Evolutionary conservation across 306 rosid species (phyloP).

Genomic region (Vigna mungo): DNA sequence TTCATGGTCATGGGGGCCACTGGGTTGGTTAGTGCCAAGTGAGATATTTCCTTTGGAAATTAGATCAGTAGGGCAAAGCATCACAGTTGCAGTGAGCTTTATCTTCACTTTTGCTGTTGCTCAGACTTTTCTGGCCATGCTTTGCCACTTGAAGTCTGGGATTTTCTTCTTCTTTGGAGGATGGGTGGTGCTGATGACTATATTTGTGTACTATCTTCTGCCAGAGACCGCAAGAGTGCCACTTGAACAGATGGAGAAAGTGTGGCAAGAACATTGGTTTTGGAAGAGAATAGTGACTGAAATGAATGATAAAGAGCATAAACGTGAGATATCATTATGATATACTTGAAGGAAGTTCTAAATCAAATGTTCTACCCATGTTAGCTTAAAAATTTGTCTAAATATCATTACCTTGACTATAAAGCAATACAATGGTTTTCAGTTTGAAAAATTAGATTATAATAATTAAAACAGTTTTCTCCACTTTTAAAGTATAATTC

Average conservation of each 20-base stretch:
- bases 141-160: constrained; percentile 54
- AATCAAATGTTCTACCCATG: not conserved
- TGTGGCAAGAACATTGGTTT: constrained; percentile 63
- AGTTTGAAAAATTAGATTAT: not conserved
- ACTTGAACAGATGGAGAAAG: constrained; percentile 54
- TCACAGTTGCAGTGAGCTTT: constrained; percentile 62
- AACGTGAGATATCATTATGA: constrained; percentile 26
- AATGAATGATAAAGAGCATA: constrained; percentile 11
- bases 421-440: not conserved
- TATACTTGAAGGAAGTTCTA: not conserved
- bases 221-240: constrained; percentile 48
- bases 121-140: constrained; percentile 58
- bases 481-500: too few species aligned
- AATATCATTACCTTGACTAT: not conserved
- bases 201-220: constrained; percentile 45
- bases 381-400: not conserved
- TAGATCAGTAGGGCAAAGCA: constrained; percentile 55
- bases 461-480: too few species aligned
- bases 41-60: constrained; percentile 59
- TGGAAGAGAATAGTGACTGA: constrained; percentile 52
- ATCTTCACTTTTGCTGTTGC: constrained; percentile 55
- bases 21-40: constrained; percentile 57
- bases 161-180: constrained; percentile 68
- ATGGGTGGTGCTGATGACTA: constrained; percentile 58
- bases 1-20: constrained; percentile 62